These are phyloP conservation scores for Zygoascus meyerae DNA, from an alignment of 1,139 yeast species.

Conservation along the genomic window DNA sequence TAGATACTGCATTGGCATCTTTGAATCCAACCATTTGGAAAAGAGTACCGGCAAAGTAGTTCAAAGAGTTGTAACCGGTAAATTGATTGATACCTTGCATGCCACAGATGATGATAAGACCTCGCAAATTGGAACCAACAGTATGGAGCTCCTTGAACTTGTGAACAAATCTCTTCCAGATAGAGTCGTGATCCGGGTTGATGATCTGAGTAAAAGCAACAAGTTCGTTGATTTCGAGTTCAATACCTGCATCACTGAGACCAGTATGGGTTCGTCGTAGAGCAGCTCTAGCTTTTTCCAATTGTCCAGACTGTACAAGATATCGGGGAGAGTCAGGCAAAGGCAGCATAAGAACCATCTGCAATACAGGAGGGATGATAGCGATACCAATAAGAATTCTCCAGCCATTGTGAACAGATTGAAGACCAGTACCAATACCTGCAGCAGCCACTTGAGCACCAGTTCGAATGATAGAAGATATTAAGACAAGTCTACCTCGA, in stretches of 20 bases:
- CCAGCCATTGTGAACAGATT: constrained; percentile 79
- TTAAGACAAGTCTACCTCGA: constrained; percentile 63
- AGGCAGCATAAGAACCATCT: constrained; percentile 69
- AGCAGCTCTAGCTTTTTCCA: constrained; percentile 64
- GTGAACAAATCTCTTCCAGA: constrained; percentile 17
- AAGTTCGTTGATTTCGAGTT: constrained; percentile 26
- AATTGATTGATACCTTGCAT: constrained; percentile 93
- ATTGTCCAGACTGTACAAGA: constrained; percentile 64
- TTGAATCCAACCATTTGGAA: constrained; percentile 83
- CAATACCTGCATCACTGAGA: constrained; percentile 25
- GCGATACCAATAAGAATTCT: constrained; percentile 86
- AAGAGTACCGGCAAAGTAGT: constrained; percentile 89
- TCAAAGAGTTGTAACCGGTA: constrained; percentile 89
- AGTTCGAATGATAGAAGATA: constrained; percentile 67
- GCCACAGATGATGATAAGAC: constrained; percentile 83
- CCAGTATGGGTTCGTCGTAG: constrained; percentile 44
- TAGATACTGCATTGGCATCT: constrained; percentile 87
- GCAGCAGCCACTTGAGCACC: constrained; percentile 93
- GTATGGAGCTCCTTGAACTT: constrained; percentile 59
- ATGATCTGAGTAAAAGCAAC: constrained; percentile 21
- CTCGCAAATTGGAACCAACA: constrained; percentile 76
- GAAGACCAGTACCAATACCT: constrained; percentile 87
- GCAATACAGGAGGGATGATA: constrained; percentile 77
- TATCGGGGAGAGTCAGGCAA: constrained; percentile 94
- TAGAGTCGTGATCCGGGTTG: constrained; percentile 13